phyloP scores from a whole-genome alignment of 192 early-diverging fungal species.

The Mortierella antarctica region DNA sequence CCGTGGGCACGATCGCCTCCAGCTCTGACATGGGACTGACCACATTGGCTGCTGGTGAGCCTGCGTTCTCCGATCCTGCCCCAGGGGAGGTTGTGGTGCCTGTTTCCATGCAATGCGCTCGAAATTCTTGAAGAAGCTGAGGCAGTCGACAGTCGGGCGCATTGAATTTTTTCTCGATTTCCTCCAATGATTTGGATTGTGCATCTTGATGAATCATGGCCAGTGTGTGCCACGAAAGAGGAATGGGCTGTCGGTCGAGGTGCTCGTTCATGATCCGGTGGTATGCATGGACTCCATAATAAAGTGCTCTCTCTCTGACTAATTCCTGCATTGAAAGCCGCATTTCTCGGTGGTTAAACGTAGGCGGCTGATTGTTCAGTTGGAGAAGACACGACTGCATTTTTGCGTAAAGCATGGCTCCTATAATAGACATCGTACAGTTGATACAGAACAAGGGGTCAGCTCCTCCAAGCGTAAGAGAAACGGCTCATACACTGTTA shows the following conservation, averaged over 20 bases:
- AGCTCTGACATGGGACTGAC: background rate
- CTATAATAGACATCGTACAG: background rate
- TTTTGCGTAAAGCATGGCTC: background rate
- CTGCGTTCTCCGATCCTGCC: background rate
- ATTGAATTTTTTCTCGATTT: constrained; percentile 21
- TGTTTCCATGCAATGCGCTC: constrained; percentile 14
- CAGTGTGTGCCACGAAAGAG: constrained; percentile 31
- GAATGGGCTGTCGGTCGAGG: constrained; percentile 27
- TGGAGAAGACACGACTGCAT: constrained; percentile 8
- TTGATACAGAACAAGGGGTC: no score
- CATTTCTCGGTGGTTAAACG: background rate
- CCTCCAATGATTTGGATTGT: constrained; percentile 19
- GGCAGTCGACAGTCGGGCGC: background rate
- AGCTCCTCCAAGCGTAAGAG: no score
- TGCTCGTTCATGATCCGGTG: constrained; percentile 29
- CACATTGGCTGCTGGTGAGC: background rate
- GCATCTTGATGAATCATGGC: constrained; percentile 31
- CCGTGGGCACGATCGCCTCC: constrained; percentile 7
- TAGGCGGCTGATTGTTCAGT: background rate
- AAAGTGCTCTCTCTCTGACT: constrained; percentile 4
- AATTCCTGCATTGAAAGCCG: background rate
- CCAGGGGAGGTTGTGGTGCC: background rate
- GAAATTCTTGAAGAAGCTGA: constrained; percentile 5
- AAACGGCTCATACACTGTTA: no score
- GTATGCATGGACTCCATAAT: constrained; percentile 7